A percentile compares a stretch with the other conserved stretches of the same genome.
Evolutionary conservation across 2,329 filamentous ascomycete genomes (phyloP).

Genomic region (Aspergillus neotritici): DNA sequence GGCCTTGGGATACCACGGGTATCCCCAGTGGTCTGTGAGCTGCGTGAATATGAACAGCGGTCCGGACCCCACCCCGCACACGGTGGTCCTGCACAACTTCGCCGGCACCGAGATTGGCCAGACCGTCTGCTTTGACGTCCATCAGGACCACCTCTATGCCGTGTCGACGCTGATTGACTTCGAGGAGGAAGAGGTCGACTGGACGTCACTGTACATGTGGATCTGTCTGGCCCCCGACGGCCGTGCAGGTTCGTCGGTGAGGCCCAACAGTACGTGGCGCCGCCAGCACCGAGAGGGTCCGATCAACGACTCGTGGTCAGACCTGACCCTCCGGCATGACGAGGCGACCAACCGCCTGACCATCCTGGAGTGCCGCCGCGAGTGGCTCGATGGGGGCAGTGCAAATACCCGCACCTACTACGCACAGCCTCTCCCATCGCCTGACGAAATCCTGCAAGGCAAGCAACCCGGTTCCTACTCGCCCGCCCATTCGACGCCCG

Average conservation of each 20-base stretch:
- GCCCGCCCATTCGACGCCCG: conserved; percentile 11
- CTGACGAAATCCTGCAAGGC: conserved; percentile 19
- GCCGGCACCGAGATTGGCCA: conserved; percentile 61
- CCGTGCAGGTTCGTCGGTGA: conserved; percentile 31
- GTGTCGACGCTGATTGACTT: conserved; percentile 61
- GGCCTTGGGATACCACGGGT: conserved; percentile 48
- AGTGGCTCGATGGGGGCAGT: conserved; percentile 57
- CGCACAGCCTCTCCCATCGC: conserved; percentile 38
- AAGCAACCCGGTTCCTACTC: conserved; percentile 6
- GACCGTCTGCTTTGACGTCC: conserved; percentile 66
- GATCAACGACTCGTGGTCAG: conserved; percentile 69
- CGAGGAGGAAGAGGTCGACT: conserved; percentile 59
- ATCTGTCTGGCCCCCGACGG: conserved; percentile 54
- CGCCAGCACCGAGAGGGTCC: conserved; percentile 64
- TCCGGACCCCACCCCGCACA: conserved; percentile 39
- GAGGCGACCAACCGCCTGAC: conserved; percentile 54
- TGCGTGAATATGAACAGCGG: conserved; percentile 45
- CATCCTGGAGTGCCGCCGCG: conserved; percentile 63
- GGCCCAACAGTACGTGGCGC: conserved; percentile 56
- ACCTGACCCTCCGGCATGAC: conserved; percentile 57
- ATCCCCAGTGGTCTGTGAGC: conserved; percentile 58
- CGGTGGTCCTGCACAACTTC: conserved; percentile 52
- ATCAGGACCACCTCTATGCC: conserved; percentile 61
- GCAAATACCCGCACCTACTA: conserved; percentile 63
- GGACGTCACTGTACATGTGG: conserved; percentile 65